A percentile compares a stretch with the other conserved stretches of the same genome.
phyloP scores from a whole-genome alignment of 495 filamentous ascomycete species.

The Cetradonia linearis region DNA sequence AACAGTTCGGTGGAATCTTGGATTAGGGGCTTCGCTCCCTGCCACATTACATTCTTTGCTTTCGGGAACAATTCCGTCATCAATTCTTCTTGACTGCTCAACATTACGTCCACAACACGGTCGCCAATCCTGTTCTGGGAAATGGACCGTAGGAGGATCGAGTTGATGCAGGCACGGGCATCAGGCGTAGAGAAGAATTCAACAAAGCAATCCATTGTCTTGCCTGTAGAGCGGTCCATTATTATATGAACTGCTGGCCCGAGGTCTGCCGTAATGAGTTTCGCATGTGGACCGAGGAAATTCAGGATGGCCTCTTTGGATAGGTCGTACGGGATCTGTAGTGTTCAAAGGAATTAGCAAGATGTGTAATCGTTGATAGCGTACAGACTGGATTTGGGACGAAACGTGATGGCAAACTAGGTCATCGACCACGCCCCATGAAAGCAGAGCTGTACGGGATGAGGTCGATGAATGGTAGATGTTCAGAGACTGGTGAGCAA shows the following conservation, averaged over 20 bases:
- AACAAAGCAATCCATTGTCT: conserved; percentile 67
- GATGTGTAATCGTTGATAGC: background rate
- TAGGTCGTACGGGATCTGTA: conserved; percentile 58
- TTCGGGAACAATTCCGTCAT: conserved; percentile 60
- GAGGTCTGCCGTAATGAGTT: conserved; percentile 41
- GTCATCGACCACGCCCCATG: too few relatives aligned
- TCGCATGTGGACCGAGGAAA: conserved; percentile 57
- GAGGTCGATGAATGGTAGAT: too few relatives aligned
- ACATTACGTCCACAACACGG: conserved; percentile 51
- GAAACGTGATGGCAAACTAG: too few relatives aligned
- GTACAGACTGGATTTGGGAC: too few relatives aligned
- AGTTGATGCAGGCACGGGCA: conserved; percentile 44
- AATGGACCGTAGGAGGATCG: conserved; percentile 32
- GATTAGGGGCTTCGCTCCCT: conserved; percentile 38
- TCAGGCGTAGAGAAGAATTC: conserved; percentile 50
- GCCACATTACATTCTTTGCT: conserved; percentile 55
- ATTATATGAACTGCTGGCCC: conserved; percentile 67
- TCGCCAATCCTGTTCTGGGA: conserved; percentile 49
- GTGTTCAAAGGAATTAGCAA: background rate
- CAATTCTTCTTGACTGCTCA: conserved; percentile 50
- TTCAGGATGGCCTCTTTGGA: conserved; percentile 58
- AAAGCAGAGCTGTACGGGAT: too few relatives aligned
- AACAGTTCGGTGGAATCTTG: conserved; percentile 38
- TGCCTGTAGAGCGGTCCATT: conserved; percentile 68
- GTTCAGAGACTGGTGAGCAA: too few relatives aligned